These are phyloP conservation scores for Tylopilus intermedius DNA, from an alignment of 768 basidiomycete genomes.

Conservation along the genomic window DNA sequence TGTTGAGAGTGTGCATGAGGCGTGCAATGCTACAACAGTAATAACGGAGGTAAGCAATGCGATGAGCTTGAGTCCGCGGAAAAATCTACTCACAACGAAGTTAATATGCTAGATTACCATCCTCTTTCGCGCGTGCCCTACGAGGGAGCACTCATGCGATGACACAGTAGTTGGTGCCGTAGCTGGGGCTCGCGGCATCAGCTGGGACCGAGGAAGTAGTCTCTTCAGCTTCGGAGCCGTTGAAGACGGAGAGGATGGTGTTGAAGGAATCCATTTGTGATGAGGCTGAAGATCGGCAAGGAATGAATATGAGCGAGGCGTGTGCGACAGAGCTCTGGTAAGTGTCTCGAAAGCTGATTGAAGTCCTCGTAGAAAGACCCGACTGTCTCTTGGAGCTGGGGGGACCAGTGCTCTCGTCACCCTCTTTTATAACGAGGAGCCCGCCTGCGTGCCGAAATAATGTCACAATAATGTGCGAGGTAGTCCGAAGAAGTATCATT, in stretches of 20 bases:
- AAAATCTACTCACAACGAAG: conserved; percentile 20
- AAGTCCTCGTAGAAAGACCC: conserved; percentile 1
- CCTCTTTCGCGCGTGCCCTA: neutral
- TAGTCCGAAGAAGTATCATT: neutral
- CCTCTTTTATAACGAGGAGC: conserved; percentile 16
- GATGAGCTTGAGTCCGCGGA: neutral
- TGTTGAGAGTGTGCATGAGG: conserved; percentile 4
- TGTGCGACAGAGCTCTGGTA: neutral
- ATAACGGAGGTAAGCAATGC: conserved; percentile 6
- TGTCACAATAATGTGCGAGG: neutral
- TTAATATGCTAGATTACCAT: neutral
- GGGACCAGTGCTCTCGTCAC: neutral
- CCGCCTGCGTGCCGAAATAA: neutral
- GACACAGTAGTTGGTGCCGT: conserved; percentile 12
- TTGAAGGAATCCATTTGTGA: conserved; percentile 22
- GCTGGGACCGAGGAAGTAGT: conserved; percentile 12
- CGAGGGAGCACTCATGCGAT: conserved; percentile 12
- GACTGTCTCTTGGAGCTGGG: conserved; percentile 9
- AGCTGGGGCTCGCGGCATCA: conserved; percentile 4
- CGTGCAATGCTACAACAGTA: conserved; percentile 6
- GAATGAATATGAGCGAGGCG: neutral
- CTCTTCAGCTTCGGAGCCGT: conserved; percentile 5
- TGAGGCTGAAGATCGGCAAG: neutral
- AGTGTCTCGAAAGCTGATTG: neutral
- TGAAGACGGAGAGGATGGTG: conserved; percentile 15